A percentile compares a stretch with the other conserved stretches of the same genome.
phyloP scores from a whole-genome alignment of 2,329 filamentous ascomycete species.

The Paecilomyces variotii region DNA sequence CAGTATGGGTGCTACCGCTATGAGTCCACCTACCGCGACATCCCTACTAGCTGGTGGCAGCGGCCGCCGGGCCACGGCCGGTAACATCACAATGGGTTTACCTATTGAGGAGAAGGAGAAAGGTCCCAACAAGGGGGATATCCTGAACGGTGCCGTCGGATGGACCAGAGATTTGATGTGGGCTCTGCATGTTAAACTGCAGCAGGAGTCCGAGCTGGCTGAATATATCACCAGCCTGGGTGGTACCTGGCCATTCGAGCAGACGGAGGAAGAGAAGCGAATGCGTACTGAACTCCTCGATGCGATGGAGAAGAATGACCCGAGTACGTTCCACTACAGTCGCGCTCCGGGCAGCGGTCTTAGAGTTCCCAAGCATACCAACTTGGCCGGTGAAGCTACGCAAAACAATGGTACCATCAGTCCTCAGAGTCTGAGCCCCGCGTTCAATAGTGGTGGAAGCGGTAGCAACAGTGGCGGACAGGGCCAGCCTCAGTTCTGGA shows the following conservation, averaged over 20 bases:
- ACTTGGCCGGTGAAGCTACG: slow-evolving; percentile 73
- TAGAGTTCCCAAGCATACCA: slow-evolving; percentile 86
- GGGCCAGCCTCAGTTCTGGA: slow-evolving; percentile 49
- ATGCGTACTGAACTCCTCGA: slow-evolving; percentile 93
- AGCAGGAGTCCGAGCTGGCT: slow-evolving; percentile 80
- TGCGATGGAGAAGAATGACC: slow-evolving; percentile 72
- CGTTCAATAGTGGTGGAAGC: slow-evolving; percentile 64
- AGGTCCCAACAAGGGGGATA: slow-evolving; percentile 96
- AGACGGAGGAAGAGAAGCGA: slow-evolving; percentile 84
- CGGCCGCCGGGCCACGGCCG: slow-evolving; percentile 68
- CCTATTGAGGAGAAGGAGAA: slow-evolving; percentile 97
- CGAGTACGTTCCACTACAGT: slow-evolving; percentile 71
- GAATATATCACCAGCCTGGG: slow-evolving; percentile 66
- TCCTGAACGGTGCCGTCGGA: slow-evolving; percentile 90
- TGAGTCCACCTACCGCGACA: slow-evolving; percentile 59
- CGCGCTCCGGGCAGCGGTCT: slow-evolving; percentile 76
- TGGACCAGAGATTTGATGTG: slow-evolving; percentile 98
- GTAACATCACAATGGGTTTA: slow-evolving; percentile 84
- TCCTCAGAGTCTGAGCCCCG: slow-evolving; percentile 59
- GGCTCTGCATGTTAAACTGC: slow-evolving; percentile 82
- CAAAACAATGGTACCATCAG: slow-evolving; percentile 42
- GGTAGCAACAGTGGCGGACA: slow-evolving; percentile 43
- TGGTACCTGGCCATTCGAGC: slow-evolving; percentile 68
- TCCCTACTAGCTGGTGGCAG: slow-evolving; percentile 80
- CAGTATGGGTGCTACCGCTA: slow-evolving; percentile 61